A percentile compares a stretch with the other conserved stretches of the same genome.
Evolutionary conservation across 345 rosid species (phyloP).

Genomic region (Syzygium aqueum): DNA sequence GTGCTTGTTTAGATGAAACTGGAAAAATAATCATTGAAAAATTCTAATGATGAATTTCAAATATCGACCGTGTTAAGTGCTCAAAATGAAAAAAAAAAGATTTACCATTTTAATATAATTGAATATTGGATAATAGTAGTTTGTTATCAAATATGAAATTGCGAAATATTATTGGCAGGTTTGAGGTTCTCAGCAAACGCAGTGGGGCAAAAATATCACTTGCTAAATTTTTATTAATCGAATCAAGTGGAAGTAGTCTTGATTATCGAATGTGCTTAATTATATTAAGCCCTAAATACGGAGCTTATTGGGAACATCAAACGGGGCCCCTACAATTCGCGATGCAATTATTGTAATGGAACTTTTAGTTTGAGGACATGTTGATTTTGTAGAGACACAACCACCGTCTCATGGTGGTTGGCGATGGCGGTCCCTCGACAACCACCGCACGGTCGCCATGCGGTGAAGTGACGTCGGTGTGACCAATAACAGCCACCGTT

Average conservation of each 20-base stretch:
- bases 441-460: neutral
- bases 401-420: neutral
- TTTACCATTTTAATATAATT: too few relatives aligned
- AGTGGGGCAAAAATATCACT: neutral
- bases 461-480: neutral
- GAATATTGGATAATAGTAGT: neutral
- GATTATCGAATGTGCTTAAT: neutral
- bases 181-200: neutral
- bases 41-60: neutral
- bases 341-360: neutral
- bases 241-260: neutral
- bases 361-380: neutral
- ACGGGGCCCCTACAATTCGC: neutral
- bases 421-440: neutral
- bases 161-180: neutral
- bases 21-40: neutral
- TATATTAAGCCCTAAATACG: neutral
- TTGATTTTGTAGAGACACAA: neutral
- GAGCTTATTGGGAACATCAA: neutral
- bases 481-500: neutral
- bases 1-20: fast-evolving
- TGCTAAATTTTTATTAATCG: neutral
- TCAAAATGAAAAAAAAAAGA: neutral
- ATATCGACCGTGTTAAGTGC: neutral
- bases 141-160: neutral